A percentile compares a stretch with the other conserved stretches of the same genome.
Evolutionary conservation across 352 stramenopile genomes (phyloP).

Genomic region (Globisporangium paddicum): DNA sequence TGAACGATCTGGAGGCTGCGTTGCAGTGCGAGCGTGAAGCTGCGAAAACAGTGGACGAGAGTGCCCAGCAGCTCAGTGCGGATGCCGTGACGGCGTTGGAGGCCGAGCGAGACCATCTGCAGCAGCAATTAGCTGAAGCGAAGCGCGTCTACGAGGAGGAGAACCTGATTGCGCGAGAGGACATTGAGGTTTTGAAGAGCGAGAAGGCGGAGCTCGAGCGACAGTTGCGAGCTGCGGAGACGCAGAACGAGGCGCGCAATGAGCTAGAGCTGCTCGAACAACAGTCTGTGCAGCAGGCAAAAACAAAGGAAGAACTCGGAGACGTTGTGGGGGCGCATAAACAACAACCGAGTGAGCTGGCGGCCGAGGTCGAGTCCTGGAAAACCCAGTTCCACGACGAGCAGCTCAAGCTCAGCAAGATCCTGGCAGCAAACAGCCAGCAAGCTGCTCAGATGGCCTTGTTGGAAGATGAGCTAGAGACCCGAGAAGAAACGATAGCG

Average conservation of each 20-base stretch:
- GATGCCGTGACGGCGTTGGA: conserved; percentile 11
- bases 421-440: conserved; percentile 8
- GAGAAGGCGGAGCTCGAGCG: conserved; percentile 34
- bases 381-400: conserved; percentile 32
- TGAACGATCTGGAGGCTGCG: background rate
- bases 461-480: conserved; percentile 13
- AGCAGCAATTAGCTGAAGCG: conserved; percentile 16
- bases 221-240: conserved; percentile 30
- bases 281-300: conserved; percentile 25
- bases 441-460: conserved; percentile 7
- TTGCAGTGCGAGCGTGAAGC: conserved; percentile 6
- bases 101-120: conserved; percentile 17
- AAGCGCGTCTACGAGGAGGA: conserved; percentile 21
- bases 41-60: background rate
- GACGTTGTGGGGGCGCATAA: conserved; percentile 35
- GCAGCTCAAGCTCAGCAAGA: conserved; percentile 11
- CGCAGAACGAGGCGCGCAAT: conserved; percentile 19
- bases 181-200: conserved; percentile 24
- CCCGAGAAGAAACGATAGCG: background rate
- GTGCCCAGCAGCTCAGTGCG: background rate
- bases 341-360: conserved; percentile 36
- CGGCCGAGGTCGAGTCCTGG: conserved; percentile 18
- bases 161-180: conserved; percentile 22
- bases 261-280: conserved; percentile 37
- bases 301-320: conserved; percentile 41